A percentile compares a stretch with the other conserved stretches of the same genome.
Evolutionary conservation across 257 asterid genomes (phyloP).

Genomic region (Solanum chiquidenum): DNA sequence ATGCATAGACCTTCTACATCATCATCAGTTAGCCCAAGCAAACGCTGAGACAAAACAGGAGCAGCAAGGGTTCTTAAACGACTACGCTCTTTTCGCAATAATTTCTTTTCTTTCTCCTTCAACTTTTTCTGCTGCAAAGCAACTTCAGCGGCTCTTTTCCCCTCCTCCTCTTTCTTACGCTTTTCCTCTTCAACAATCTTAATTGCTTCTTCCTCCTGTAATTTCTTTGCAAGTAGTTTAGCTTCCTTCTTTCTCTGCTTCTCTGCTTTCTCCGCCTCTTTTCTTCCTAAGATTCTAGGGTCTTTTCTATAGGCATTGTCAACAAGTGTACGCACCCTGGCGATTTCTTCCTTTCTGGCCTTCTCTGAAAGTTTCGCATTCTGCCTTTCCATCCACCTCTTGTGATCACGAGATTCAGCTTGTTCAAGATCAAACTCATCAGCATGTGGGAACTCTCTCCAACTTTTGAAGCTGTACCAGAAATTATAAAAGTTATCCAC

Average conservation of each 20-base stretch:
- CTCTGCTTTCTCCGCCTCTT: slow-evolving; percentile 76
- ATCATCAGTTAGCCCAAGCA: slow-evolving; percentile 45
- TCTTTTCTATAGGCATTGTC: slow-evolving; percentile 88
- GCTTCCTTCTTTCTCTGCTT: slow-evolving; percentile 88
- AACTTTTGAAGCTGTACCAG: slow-evolving; percentile 89
- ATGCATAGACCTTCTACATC: slow-evolving; percentile 64
- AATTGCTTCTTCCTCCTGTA: slow-evolving; percentile 81
- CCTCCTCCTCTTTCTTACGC: slow-evolving; percentile 68
- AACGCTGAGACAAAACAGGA: slow-evolving; percentile 35
- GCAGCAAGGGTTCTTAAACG: slow-evolving; percentile 68
- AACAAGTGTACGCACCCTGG: slow-evolving; percentile 75
- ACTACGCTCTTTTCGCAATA: slow-evolving; percentile 73
- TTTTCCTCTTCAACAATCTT: slow-evolving; percentile 72
- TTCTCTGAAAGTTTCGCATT: slow-evolving; percentile 87
- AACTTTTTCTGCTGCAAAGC: slow-evolving; percentile 65
- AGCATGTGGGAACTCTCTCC: slow-evolving; percentile 97
- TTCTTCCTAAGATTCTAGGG: slow-evolving; percentile 72
- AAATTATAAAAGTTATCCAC: slow-evolving; percentile 77
- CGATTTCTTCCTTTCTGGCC: slow-evolving; percentile 84
- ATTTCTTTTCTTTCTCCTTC: slow-evolving; percentile 78
- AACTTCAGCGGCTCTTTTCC: slow-evolving; percentile 71
- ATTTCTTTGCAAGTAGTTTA: slow-evolving; percentile 67
- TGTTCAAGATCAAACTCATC: slow-evolving; percentile 95
- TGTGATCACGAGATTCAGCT: slow-evolving; percentile 93
- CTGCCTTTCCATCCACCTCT: slow-evolving; percentile 97